phyloP scores from a whole-genome alignment of 2,329 filamentous ascomycete species.

The Grosmannia huntii region DNA sequence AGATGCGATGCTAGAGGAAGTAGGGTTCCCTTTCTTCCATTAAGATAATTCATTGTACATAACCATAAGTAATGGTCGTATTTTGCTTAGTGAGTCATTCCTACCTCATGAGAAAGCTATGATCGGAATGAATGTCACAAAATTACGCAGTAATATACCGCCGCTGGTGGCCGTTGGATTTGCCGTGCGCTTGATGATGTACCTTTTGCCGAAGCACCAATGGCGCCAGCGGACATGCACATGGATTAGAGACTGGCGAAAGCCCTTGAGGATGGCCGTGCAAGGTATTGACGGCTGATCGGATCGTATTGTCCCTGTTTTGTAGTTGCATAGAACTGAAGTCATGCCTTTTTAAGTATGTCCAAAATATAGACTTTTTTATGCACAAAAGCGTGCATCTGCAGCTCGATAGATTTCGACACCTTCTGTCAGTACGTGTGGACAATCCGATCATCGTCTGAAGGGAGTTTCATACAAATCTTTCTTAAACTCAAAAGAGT shows the following conservation, averaged over 20 bases:
- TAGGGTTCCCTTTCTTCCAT: no score
- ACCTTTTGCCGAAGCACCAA: conserved; percentile 77
- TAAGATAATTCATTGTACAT: no score
- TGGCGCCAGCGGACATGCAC: conserved; percentile 62
- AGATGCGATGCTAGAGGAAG: no score
- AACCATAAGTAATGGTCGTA: no score
- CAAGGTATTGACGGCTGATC: conserved; percentile 51
- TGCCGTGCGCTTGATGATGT: conserved; percentile 64
- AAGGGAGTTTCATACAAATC: no score
- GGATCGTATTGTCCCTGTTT: conserved; percentile 12
- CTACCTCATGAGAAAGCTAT: no score
- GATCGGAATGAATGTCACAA: neutral
- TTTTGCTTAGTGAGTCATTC: no score
- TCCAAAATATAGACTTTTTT: no score
- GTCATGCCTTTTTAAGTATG: no score
- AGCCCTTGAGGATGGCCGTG: conserved; percentile 81
- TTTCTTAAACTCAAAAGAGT: no score
- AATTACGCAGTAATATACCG: conserved; percentile 22
- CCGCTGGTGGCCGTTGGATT: conserved; percentile 72
- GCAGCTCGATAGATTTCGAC: neutral
- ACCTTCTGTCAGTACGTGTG: neutral
- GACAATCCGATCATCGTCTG: neutral
- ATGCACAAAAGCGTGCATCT: neutral
- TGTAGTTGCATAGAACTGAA: no score
- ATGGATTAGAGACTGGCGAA: conserved; percentile 70